Conservation (phyloP, 2,329 filamentous ascomycete species). For the Aspergillus vadensis region DNA sequence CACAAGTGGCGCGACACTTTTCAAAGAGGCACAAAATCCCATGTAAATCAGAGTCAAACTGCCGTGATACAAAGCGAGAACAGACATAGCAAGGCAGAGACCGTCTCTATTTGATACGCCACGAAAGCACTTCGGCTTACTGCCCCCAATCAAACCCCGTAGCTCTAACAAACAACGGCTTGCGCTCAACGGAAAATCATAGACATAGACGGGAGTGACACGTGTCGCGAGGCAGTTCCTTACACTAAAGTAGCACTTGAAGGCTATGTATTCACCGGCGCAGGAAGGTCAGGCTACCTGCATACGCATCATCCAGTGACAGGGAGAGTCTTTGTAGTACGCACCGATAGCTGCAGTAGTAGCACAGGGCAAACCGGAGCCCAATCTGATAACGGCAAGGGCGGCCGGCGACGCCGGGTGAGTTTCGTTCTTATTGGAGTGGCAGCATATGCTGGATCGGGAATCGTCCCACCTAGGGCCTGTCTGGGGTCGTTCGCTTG, state of each 20-base stretch:
- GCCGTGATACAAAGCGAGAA: neutral
- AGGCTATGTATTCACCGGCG: neutral
- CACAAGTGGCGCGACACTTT: too few species aligned
- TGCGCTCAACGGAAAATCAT: neutral
- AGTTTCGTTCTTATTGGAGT: neutral
- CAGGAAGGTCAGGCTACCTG: neutral
- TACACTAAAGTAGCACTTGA: neutral
- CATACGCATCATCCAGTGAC: neutral
- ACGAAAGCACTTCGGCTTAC: neutral
- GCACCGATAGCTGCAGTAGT: neutral
- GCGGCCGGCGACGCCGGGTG: neutral
- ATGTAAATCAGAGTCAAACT: too few species aligned
- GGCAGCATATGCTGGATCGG: slow-evolving; percentile 6
- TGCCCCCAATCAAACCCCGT: neutral
- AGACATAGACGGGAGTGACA: neutral
- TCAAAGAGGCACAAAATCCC: too few species aligned
- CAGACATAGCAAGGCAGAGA: neutral
- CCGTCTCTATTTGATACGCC: neutral
- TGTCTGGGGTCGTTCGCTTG: neutral
- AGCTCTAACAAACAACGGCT: neutral
- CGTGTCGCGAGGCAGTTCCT: slow-evolving; percentile 7
- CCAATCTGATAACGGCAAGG: slow-evolving; percentile 8
- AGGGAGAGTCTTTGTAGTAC: neutral
- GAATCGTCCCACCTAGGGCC: slow-evolving; percentile 8
- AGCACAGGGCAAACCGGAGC: slow-evolving; percentile 3